Base-by-base conservation (phyloP, 768 basidiomycete genomes). In the Cystobasidium onofrii region DNA sequence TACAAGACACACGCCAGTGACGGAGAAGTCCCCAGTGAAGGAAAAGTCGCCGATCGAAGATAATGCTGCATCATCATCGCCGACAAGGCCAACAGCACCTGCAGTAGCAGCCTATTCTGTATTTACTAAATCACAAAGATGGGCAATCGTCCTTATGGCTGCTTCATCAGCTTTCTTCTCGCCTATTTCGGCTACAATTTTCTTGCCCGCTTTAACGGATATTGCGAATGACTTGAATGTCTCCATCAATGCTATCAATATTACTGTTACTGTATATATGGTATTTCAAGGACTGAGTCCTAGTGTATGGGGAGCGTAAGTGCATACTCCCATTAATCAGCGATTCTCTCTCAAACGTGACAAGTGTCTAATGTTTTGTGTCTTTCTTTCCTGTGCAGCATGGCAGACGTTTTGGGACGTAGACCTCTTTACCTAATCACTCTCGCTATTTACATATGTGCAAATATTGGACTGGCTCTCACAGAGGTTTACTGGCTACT, bases 271-370 rank as follows among this genome's bases (percentile, higher is more conserved):
- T 6, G 52, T 67, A 0, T 74, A 41, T 25, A 57, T 69, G 36
- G 6, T 74, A 46, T 36, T 74, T 17, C 73, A 74, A 61, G 73
- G 52, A 7, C 20, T 74, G 52, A 39, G 52, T 64, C 73, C 73
- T 1, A 39, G 54, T 25, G 15, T 74, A 23, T 74, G 73, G 73
- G 73, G 73, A 33, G 23, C 52, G 57, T 60, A 27, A 29, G 57
- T 60, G 4, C 57, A 15, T 12, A 4, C 12, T 27, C 33, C 57
- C n/a, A n/a, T n/a, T n/a, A n/a, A n/a, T n/a, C n/a, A n/a, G n/a
- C n/a, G n/a, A n/a, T n/a, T n/a, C n/a, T n/a, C n/a, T n/a, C n/a
- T n/a, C n/a, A n/a, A n/a, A n/a, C n/a, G n/a, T n/a, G n/a, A n/a
- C n/a, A n/a, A n/a, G n/a, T n/a, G n/a, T n/a, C n/a, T n/a, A n/a